phyloP scores from a whole-genome alignment of 2,329 filamentous ascomycete genomes.

The Calonectria naviculata region DNA sequence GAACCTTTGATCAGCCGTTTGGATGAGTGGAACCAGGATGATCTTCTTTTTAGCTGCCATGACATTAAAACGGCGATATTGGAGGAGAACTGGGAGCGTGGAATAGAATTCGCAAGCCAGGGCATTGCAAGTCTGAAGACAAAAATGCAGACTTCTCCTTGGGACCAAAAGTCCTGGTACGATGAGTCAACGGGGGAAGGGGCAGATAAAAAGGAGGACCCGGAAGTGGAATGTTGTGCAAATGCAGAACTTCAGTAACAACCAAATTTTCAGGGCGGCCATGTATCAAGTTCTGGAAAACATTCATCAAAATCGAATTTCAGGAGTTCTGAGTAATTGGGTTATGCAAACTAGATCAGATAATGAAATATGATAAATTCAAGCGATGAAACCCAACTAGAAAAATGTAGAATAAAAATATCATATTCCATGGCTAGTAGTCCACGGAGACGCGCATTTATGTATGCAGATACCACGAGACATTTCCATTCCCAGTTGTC shows the following conservation, averaged over 20 bases:
- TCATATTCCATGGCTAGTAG: too few relatives aligned
- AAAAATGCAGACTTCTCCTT: neutral
- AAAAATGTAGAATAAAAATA: too few relatives aligned
- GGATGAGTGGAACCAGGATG: conserved; percentile 6
- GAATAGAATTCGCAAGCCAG: neutral
- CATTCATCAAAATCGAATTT: too few relatives aligned
- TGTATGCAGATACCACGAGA: too few relatives aligned
- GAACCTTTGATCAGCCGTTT: neutral
- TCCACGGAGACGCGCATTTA: too few relatives aligned
- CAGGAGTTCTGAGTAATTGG: too few relatives aligned
- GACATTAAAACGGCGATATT: neutral
- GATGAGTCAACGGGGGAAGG: neutral
- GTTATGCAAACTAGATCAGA: too few relatives aligned
- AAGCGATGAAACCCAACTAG: too few relatives aligned
- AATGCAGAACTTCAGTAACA: neutral
- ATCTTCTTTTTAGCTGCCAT: neutral
- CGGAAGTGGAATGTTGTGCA: neutral
- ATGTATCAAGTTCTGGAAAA: too few relatives aligned
- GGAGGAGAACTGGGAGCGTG: neutral
- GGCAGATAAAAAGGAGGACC: neutral
- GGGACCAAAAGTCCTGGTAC: neutral
- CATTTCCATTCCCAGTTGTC: too few relatives aligned
- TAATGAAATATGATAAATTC: too few relatives aligned
- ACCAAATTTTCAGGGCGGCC: too few relatives aligned
- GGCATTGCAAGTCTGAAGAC: neutral